Base-by-base conservation (phyloP, 208 protist genomes). In the Trypanosoma avium region DNA sequence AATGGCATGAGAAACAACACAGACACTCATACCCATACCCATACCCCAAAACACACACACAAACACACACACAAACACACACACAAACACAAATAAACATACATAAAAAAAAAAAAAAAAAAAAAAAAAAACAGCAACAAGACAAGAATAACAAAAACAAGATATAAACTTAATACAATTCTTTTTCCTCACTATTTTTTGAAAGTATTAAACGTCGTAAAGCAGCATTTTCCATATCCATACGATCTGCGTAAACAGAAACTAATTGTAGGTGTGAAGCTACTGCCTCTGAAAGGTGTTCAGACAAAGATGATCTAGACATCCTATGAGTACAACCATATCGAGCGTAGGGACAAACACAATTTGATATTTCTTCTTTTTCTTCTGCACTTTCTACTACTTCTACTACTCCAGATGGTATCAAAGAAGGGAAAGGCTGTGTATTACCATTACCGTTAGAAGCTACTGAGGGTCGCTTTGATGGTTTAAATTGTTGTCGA, bases 151-250 rank as follows among this genome's bases (percentile, higher is more conserved):
- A 30, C 24, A n/a, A 7, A 56, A 15, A 32, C 3, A 4, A 9
- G 24, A n/a, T 24, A 32, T 33, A 38, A 22, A 12, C 3, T 32
- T 35, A 56, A 12, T 38, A 17, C 6, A 22, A 26, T 4, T 65
- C 35, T 10, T 7, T 12, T 5, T 17, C 43, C 21, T 65, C 19
- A 56, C 27, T 42, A 26, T n/a, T 57, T 6, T 61, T 53, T 1
- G 40, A 49, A 9, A 87, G 68, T 4, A 89, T 73, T 10, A 88
- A 58, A 2, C 75, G 79, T 21, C 86, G 75, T 54, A 92, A 75
- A 57, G 83, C 73, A 48, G 78, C 73, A 64, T 92, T 92, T 70
- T 92, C 75, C 54, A 70, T 32, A 40, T 88, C 82, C 36, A 89
- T 72, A 29, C 77, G 68, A 24, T 93, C 82, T 6, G 86, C 86